Percentiles rank a stretch among this genome's conserved stretches.
These are phyloP conservation scores for Fusarium pilosicola DNA, from an alignment of 2,329 filamentous ascomycete genomes.

Conservation along the genomic window DNA sequence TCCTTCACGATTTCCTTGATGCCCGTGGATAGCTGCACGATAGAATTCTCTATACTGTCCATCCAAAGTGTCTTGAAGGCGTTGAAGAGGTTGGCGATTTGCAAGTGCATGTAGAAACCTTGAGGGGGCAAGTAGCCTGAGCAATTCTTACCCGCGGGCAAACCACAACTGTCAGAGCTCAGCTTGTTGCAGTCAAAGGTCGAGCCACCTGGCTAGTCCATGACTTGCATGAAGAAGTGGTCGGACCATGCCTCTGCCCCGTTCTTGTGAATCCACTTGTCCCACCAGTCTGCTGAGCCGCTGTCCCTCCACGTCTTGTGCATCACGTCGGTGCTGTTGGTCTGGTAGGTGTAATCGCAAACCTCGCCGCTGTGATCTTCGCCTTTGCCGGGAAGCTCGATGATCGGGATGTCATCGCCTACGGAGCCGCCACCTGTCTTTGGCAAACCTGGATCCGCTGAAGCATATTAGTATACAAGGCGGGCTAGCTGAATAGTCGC, in stretches of 20 bases:
- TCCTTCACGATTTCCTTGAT: background rate
- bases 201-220: background rate
- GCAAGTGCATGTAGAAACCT: background rate
- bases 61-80: background rate
- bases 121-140: background rate
- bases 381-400: background rate
- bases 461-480: background rate
- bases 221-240: background rate
- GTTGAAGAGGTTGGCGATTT: background rate
- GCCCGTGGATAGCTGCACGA: background rate
- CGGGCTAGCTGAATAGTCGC: accelerated
- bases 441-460: background rate
- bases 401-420: background rate
- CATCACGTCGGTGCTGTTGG: background rate
- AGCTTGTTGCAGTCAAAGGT: background rate
- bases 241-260: background rate
- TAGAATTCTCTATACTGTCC: background rate
- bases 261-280: background rate
- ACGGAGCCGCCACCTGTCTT: background rate
- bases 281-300: background rate
- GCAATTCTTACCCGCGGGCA: background rate
- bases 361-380: background rate
- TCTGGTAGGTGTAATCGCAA: background rate
- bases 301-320: background rate
- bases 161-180: background rate